Evolutionary conservation across 2,329 filamentous ascomycete genomes (phyloP), one percentile per base, ranked within the genome.

Genomic region (Sclerotiophoma versabilis): DNA sequence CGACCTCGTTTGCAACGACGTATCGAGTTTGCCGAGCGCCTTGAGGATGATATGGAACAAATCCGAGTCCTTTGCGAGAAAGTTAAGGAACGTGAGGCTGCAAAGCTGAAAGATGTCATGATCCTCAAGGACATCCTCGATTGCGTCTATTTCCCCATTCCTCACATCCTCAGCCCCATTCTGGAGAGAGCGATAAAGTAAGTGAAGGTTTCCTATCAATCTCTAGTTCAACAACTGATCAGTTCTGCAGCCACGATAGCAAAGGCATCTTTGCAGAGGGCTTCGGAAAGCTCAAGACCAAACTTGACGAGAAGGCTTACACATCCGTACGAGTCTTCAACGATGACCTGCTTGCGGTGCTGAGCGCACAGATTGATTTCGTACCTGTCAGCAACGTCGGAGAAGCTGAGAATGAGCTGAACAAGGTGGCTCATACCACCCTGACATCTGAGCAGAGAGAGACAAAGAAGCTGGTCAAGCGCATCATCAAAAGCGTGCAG

Each of bases 121-220:
- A 80, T 92, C 43, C 84, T 98, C 65, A 86, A 86, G 63, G 86
- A 88, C 56, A 88, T 96, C 68, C 85, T 98, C 25, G 90, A 98
- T 72, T 89, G 86, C 29, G 89, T 96, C 64, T 99, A 98, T 76
- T 97, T 98, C 63, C 95, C 95, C 0, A 85, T 97, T 12, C 84
- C 88, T 50, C 87, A 87, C 64, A 78, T 96, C 44, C 82, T 99
- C 19, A 84, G 83, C 68, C 89, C 91, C 4, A 88, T 95, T 23
- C 80, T 97, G 43, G 88, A 92, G 33, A 92, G 89, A 76, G 92
- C 92, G 9, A 83, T 90, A 68, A 81, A 81, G 92, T 97, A 84
- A 85, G 92, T 87, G 84, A 2, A 15, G 25, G 5, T 43, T 39
- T 11, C 34, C 46, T 17, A 6, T n/a, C 43, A 43, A 25, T 12